These are phyloP conservation scores for Rhizopogon parksii DNA, from an alignment of 1,284 basidiomycete species.

Conservation along the genomic window DNA sequence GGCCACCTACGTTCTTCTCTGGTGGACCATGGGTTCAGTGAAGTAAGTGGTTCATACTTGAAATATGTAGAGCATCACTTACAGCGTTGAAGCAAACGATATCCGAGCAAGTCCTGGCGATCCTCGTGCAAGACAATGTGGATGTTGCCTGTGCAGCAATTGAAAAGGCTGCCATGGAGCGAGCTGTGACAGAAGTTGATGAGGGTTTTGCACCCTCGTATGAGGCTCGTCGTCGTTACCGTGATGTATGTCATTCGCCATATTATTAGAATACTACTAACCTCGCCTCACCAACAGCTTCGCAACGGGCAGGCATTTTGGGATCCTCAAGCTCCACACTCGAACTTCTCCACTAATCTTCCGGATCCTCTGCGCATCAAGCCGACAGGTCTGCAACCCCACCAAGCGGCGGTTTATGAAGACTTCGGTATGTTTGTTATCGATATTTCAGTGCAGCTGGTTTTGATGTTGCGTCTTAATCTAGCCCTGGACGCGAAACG, in stretches of 20 bases:
- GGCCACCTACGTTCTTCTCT: slow-evolving; percentile 80
- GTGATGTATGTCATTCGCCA: slow-evolving; percentile 51
- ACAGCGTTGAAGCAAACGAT: slow-evolving; percentile 42
- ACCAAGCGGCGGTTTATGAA: slow-evolving; percentile 90
- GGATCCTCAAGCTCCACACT: slow-evolving; percentile 70
- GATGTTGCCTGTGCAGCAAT: slow-evolving; percentile 93
- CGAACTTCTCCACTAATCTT: slow-evolving; percentile 73
- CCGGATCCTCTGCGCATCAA: slow-evolving; percentile 90
- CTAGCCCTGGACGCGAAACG: slow-evolving; percentile 51
- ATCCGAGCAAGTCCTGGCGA: slow-evolving; percentile 64
- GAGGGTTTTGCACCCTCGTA: slow-evolving; percentile 83
- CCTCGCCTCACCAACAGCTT: slow-evolving; percentile 33
- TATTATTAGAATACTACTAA: neutral
- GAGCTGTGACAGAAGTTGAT: slow-evolving; percentile 92
- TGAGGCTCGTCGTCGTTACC: slow-evolving; percentile 79
- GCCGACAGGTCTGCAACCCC: slow-evolving; percentile 72
- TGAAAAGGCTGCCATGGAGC: slow-evolving; percentile 97
- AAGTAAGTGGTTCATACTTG: slow-evolving; percentile 39
- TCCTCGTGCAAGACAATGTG: slow-evolving; percentile 90
- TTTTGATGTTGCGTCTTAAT: neutral
- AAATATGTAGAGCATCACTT: slow-evolving; percentile 2
- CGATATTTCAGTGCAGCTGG: no score
- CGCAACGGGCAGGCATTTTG: slow-evolving; percentile 76
- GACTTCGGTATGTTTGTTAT: slow-evolving; percentile 69
- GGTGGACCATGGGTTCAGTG: slow-evolving; percentile 80